Evolutionary conservation across 257 asterid genomes (phyloP).

Genomic region (Verbena officinalis): DNA sequence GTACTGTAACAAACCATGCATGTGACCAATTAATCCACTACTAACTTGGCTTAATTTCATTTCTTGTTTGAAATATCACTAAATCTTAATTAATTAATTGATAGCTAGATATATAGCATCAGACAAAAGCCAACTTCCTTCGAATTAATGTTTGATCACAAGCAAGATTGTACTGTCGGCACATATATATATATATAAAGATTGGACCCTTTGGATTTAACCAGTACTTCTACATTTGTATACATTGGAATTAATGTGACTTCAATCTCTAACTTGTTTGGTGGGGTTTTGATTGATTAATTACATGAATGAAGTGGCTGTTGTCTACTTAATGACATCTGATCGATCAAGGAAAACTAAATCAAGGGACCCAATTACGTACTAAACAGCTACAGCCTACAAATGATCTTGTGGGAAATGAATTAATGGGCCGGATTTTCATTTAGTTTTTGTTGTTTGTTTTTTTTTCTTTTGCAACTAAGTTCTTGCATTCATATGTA

Average conservation of each 20-base stretch:
- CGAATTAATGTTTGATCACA: constrained; percentile 7
- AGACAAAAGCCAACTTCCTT: constrained; percentile 17
- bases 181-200: too few species aligned
- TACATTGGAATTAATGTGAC: constrained; percentile 25
- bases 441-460: constrained; percentile 1
- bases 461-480: constrained; percentile 28
- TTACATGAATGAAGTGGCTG: constrained; percentile 23
- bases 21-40: constrained; percentile 19
- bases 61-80: too few species aligned
- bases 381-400: constrained; percentile 20
- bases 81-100: background rate
- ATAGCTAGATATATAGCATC: background rate
- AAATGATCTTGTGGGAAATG: constrained; percentile 49
- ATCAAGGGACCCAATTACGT: too few species aligned
- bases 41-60: background rate
- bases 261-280: background rate
- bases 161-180: too few species aligned
- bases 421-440: constrained; percentile 29
- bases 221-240: constrained; percentile 21
- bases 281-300: constrained; percentile 14
- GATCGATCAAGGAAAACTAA: constrained; percentile 25
- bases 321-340: constrained; percentile 6
- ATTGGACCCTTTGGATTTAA: constrained; percentile 14
- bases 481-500: constrained; percentile 20
- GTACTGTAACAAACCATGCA: constrained; percentile 33